Evolutionary conservation across 2,329 filamentous ascomycete genomes (phyloP).

Genomic region (Dactylellina haptotyla): DNA sequence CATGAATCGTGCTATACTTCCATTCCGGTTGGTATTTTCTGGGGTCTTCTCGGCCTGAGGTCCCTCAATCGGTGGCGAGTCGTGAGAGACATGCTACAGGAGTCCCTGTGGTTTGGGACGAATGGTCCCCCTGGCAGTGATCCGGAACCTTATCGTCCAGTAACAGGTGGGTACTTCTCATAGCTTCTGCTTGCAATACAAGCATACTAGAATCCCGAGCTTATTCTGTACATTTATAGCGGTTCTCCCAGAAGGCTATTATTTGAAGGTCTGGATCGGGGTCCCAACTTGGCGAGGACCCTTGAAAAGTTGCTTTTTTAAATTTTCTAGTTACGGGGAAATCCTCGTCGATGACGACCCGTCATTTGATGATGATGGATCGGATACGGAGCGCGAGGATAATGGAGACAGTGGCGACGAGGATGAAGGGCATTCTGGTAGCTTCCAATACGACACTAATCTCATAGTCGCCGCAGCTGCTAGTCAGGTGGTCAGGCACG

Average conservation of each 20-base stretch:
- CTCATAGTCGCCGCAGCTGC: too few species aligned
- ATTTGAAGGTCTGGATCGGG: neutral
- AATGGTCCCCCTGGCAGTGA: neutral
- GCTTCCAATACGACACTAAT: too few species aligned
- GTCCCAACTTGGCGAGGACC: neutral
- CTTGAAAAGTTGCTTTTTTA: slow-evolving; percentile 4
- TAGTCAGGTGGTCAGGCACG: too few species aligned
- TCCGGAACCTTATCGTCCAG: slow-evolving; percentile 3
- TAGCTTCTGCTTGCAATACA: neutral
- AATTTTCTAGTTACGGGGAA: slow-evolving; percentile 1
- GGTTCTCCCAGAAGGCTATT: neutral
- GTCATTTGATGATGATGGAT: neutral
- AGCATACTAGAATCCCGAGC: neutral
- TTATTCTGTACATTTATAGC: neutral
- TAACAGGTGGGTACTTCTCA: slow-evolving; percentile 9
- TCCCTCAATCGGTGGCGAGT: slow-evolving; percentile 27
- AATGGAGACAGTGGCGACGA: neutral
- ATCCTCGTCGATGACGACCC: neutral
- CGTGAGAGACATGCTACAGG: neutral
- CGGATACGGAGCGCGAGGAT: neutral
- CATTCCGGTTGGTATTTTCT: slow-evolving; percentile 23
- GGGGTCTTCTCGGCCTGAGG: slow-evolving; percentile 26
- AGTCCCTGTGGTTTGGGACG: slow-evolving; percentile 3
- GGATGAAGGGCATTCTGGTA: neutral
- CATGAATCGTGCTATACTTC: slow-evolving; percentile 19